Evolutionary conservation across 148 eudicot genomes (phyloP).

Genomic region (Oxyria digyna): DNA sequence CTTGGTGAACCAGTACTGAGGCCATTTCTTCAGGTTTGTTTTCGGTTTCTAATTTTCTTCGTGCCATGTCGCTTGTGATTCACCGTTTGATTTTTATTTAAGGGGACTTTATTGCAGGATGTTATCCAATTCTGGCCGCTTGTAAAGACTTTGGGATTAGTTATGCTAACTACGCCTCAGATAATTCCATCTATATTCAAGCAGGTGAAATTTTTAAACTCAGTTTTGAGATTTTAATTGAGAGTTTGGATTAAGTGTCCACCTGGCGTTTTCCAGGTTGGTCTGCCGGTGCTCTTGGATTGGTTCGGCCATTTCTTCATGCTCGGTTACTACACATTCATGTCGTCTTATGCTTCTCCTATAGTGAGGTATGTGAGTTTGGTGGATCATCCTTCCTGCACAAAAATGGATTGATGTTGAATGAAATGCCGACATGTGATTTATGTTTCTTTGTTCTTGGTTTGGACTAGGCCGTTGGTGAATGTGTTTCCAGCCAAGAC

Average conservation of each 20-base stretch:
- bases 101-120: slow-evolving; percentile 38
- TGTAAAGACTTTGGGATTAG: slow-evolving; percentile 88
- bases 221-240: not conserved
- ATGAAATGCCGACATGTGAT: not conserved
- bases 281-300: slow-evolving; percentile 68
- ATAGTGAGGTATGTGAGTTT: slow-evolving; percentile 46
- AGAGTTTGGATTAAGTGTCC: not conserved
- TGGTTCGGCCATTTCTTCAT: slow-evolving; percentile 88
- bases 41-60: not conserved
- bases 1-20: slow-evolving; percentile 91
- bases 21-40: slow-evolving; percentile 90
- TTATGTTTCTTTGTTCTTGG: not conserved
- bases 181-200: slow-evolving; percentile 86
- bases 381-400: not conserved
- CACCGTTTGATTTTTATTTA: not conserved
- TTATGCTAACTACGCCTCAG: slow-evolving; percentile 74
- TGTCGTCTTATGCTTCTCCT: slow-evolving; percentile 63
- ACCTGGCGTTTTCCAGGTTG: slow-evolving; percentile 44
- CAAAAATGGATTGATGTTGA: not conserved
- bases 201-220: slow-evolving; percentile 37
- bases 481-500: slow-evolving; percentile 38
- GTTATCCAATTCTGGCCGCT: slow-evolving; percentile 97
- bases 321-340: slow-evolving; percentile 80
- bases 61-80: not conserved
- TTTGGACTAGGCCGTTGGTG: slow-evolving; percentile 46